These are phyloP conservation scores for Colletotrichum musicola DNA, from an alignment of 2,329 filamentous ascomycete species.

Conservation along the genomic window DNA sequence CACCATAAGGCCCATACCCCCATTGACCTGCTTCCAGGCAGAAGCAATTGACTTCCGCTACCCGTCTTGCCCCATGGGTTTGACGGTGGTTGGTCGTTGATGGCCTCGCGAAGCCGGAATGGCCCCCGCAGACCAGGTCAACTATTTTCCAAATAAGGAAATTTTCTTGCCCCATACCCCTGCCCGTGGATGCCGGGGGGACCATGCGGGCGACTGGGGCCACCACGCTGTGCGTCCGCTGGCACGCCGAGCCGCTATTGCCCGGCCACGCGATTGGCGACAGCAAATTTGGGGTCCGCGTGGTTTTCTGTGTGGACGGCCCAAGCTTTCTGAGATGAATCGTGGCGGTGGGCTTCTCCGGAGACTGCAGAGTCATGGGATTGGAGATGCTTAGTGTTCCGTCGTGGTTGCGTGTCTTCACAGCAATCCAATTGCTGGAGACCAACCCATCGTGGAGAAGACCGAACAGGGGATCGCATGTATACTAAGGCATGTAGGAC, in stretches of 20 bases:
- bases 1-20: slow-evolving; percentile 5
- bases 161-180: slow-evolving; percentile 13
- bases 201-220: slow-evolving; percentile 17
- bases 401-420: neutral
- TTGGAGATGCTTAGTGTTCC: neutral
- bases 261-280: slow-evolving; percentile 28
- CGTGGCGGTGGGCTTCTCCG: neutral
- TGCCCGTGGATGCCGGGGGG: slow-evolving; percentile 5
- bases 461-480: neutral
- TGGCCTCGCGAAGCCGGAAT: neutral
- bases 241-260: slow-evolving; percentile 17
- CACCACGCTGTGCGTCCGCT: slow-evolving; percentile 14
- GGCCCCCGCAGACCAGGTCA: slow-evolving; percentile 6
- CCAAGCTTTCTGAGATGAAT: slow-evolving; percentile 3
- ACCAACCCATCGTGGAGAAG: neutral
- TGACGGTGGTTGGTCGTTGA: neutral
- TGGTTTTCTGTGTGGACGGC: neutral
- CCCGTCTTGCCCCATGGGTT: neutral
- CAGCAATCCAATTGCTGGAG: neutral
- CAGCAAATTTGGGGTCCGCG: slow-evolving; percentile 2
- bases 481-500: neutral
- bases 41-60: slow-evolving; percentile 22
- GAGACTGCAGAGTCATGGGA: slow-evolving; percentile 6
- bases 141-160: slow-evolving; percentile 36
- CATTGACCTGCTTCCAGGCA: slow-evolving; percentile 22